Evolutionary conservation across 257 asterid species (phyloP), one percentile per base, ranked within the genome.

Genomic region (Ajuga chamaepitys): DNA sequence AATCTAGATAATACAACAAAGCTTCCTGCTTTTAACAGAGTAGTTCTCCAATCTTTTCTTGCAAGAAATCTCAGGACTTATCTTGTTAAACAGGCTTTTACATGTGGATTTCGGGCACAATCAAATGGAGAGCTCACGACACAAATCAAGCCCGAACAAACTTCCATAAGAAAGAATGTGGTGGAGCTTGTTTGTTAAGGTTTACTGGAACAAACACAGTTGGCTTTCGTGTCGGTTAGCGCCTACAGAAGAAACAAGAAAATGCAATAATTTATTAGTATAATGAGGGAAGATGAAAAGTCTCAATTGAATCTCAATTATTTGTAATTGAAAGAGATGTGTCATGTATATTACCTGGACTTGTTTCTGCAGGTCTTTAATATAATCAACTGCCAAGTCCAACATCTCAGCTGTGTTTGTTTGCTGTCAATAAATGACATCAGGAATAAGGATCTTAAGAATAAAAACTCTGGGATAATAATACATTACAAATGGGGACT

Each of bases 351-450:
- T 52, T 71, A 85, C 91, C 88, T 80, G 63, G 50, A 82, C 75
- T 74, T 80, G 81, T 71, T 75, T 82, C 70, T 84, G 82, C 46
- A 84, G 82, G 51, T 81, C 78, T 79, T 84, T 84, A 57, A 84
- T 81, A 73, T 84, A 79, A 34, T 66, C 86, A 75, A 85, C 86
- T 25, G 88, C 88, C 80, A 79, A 34, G 21, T 80, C 86, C 16
- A 85, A 74, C 91, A 85, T 85, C 21, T 85, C 91, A 30, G 91
- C 80, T 7, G 87, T 85, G 78, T 76, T 85, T 9, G 81, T 80
- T 85, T 85, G 91, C 91, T 85, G 86, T 63, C 46, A 32, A 64
- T 26, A 32, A 55, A 78, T 3, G 25, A 28, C 25, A 58, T 56
- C 26, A 61, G 48, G 5, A 17, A 28, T 14, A 7, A 46, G 5